These are phyloP conservation scores for Jamesozyma piceae DNA, from an alignment of 805 yeast species.

Conservation along the genomic window DNA sequence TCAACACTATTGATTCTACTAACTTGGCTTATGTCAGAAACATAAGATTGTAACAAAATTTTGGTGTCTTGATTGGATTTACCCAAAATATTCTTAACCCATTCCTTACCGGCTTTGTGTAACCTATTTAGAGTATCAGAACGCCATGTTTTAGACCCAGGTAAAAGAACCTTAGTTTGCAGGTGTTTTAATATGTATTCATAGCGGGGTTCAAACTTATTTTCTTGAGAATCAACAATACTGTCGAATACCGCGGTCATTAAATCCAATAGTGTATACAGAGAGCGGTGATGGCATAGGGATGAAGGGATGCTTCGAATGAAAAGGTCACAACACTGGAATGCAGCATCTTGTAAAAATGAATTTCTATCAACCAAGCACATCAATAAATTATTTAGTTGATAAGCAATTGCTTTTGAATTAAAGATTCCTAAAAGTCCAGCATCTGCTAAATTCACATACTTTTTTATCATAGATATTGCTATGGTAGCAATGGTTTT, in stretches of 20 bases:
- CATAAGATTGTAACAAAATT: constrained; percentile 68
- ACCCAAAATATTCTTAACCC: constrained; percentile 54
- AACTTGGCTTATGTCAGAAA: constrained; percentile 38
- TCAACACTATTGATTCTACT: constrained; percentile 41
- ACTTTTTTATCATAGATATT: constrained; percentile 47
- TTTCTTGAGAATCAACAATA: constrained; percentile 71
- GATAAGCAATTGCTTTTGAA: constrained; percentile 51
- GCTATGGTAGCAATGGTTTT: constrained; percentile 61
- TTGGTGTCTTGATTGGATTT: constrained; percentile 67
- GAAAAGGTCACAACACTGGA: constrained; percentile 63
- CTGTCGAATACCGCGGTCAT: constrained; percentile 70
- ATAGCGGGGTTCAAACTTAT: constrained; percentile 78
- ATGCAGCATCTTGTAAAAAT: constrained; percentile 69
- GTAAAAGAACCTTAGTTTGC: constrained; percentile 28
- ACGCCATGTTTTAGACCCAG: constrained; percentile 77
- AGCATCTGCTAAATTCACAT: constrained; percentile 39
- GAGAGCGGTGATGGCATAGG: constrained; percentile 61
- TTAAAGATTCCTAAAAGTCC: constrained; percentile 50
- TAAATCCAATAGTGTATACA: constrained; percentile 74
- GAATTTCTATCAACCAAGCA: constrained; percentile 71
- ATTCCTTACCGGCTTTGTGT: constrained; percentile 47
- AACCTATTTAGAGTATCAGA: constrained; percentile 52
- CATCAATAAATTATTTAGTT: constrained; percentile 57
- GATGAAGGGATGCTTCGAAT: constrained; percentile 64
- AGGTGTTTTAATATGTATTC: constrained; percentile 42